Conservation (phyloP, 139 green algal genomes). For the Limnomonas spitsbergensis region DNA sequence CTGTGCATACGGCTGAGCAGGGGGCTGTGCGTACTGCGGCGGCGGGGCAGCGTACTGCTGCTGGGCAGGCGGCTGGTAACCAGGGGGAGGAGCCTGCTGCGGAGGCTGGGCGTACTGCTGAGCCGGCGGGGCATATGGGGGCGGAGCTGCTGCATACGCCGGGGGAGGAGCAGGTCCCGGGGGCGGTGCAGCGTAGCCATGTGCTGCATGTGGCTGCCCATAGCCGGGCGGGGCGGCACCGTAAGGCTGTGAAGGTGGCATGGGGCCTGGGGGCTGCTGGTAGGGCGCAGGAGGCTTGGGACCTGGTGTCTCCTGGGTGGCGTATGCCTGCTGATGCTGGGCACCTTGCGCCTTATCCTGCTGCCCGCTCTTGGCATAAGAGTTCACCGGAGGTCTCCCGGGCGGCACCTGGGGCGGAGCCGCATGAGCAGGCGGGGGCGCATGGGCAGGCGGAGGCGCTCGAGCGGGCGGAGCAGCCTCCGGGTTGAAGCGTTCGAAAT, state of each 20-base stretch:
- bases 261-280: no score
- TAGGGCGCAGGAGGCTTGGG: no score
- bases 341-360: no score
- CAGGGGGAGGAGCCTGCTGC: constrained; percentile 3
- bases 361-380: background rate
- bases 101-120: background rate
- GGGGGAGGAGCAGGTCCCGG: background rate
- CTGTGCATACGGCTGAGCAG: no score
- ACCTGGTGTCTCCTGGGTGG: no score
- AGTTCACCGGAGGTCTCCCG: background rate
- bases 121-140: background rate
- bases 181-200: background rate
- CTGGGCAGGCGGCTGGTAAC: background rate
- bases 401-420: background rate
- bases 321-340: no score
- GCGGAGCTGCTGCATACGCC: background rate
- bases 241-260: background rate
- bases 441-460: background rate
- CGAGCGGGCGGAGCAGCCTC: background rate
- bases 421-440: background rate
- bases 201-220: background rate
- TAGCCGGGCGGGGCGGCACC: background rate
- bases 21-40: no score
- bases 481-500: constrained; percentile 21
- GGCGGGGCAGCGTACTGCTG: constrained; percentile 4